phyloP scores from a whole-genome alignment of 495 filamentous ascomycete species.

The Neurospora tetrasperma region DNA sequence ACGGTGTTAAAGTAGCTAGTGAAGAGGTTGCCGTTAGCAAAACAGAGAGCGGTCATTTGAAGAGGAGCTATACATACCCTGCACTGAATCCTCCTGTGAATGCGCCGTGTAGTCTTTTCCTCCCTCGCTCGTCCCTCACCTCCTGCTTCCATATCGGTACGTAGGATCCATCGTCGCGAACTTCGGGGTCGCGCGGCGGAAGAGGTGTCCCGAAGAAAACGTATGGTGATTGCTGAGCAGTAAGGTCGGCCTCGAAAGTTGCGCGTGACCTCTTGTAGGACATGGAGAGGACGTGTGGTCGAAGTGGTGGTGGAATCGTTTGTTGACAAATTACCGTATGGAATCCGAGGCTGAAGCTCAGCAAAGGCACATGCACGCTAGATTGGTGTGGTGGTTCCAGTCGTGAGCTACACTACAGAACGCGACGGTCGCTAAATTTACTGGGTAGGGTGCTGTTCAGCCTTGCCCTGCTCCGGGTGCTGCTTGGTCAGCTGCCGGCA shows the following conservation, averaged over 20 bases:
- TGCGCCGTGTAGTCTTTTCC: slow-evolving; percentile 87
- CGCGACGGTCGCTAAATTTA: not conserved
- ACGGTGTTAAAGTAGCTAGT: slow-evolving; percentile 92
- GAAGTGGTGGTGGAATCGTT: not conserved
- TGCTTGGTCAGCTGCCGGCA: not conserved
- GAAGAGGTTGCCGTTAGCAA: not conserved
- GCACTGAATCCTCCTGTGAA: slow-evolving; percentile 97
- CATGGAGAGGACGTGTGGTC: slow-evolving; percentile 37
- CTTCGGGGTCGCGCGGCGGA: slow-evolving; percentile 64
- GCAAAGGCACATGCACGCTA: not conserved
- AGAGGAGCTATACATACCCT: slow-evolving; percentile 47
- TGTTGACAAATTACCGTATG: not conserved
- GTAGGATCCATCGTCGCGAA: slow-evolving; percentile 87
- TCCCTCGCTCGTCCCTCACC: slow-evolving; percentile 84
- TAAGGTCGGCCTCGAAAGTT: slow-evolving; percentile 66
- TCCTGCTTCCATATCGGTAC: slow-evolving; percentile 96
- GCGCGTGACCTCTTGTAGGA: slow-evolving; percentile 71
- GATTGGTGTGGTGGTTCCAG: not conserved
- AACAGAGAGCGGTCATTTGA: not conserved
- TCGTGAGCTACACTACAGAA: not conserved
- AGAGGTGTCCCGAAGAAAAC: slow-evolving; percentile 80
- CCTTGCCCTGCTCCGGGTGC: not conserved
- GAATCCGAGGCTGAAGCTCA: slow-evolving; percentile 1
- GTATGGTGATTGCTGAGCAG: slow-evolving; percentile 65
- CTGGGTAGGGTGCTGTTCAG: not conserved